These are phyloP conservation scores for Astrothelium macrocarpum DNA, from an alignment of 495 filamentous ascomycete species.

Conservation along the genomic window DNA sequence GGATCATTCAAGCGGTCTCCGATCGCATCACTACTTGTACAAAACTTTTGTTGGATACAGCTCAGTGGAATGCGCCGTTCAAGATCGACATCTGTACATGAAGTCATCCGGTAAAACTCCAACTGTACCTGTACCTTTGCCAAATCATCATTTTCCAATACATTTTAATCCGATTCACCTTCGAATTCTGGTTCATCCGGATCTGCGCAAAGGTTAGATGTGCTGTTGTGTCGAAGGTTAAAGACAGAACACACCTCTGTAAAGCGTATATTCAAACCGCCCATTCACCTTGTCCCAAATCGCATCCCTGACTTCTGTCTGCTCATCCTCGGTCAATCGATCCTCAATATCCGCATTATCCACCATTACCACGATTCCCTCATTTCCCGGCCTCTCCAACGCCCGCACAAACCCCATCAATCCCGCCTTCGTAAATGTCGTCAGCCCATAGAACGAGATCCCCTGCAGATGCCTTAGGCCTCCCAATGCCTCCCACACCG, in stretches of 20 bases:
- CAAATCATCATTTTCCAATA: too few relatives aligned
- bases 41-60: too few relatives aligned
- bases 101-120: too few relatives aligned
- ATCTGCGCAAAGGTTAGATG: slow-evolving; percentile 26
- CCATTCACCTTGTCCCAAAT: slow-evolving; percentile 28
- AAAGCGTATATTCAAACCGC: slow-evolving; percentile 31
- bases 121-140: too few relatives aligned
- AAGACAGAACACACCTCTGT: slow-evolving; percentile 24
- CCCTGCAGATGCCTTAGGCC: slow-evolving; percentile 24
- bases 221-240: neutral
- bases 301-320: slow-evolving; percentile 23
- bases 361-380: slow-evolving; percentile 27
- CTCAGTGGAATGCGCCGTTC: too few relatives aligned
- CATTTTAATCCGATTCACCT: slow-evolving; percentile 25
- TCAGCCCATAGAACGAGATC: slow-evolving; percentile 30
- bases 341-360: slow-evolving; percentile 31
- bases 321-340: slow-evolving; percentile 28
- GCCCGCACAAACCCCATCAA: slow-evolving; percentile 27
- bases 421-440: slow-evolving; percentile 30
- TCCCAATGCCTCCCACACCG: slow-evolving; percentile 36
- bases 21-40: too few relatives aligned
- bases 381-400: slow-evolving; percentile 26
- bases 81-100: too few relatives aligned
- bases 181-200: slow-evolving; percentile 34
- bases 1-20: too few relatives aligned